These are phyloP conservation scores for Salix koriyanagi DNA, from an alignment of 345 rosid species.

Conservation along the genomic window DNA sequence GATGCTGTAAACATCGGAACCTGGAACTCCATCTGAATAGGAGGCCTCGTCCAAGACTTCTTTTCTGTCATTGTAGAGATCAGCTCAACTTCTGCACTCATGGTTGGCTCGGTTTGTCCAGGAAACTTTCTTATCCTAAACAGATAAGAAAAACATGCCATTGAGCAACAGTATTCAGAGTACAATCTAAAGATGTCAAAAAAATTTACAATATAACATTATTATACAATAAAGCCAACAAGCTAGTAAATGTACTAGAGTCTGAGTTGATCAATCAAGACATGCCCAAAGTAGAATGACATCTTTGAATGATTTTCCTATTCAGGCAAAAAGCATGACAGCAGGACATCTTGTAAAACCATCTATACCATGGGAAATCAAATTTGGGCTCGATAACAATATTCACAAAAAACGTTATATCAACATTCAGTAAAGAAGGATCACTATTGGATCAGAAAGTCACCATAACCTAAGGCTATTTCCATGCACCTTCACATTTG, in stretches of 20 bases:
- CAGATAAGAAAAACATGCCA: neutral
- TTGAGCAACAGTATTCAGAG: neutral
- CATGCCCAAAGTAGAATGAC: neutral
- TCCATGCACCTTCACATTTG: neutral
- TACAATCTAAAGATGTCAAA: neutral
- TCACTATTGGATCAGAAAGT: neutral
- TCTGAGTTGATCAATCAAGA: neutral
- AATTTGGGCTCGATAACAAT: neutral
- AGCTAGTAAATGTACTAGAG: neutral
- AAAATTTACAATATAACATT: neutral
- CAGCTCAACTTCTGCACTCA: conserved; percentile 96
- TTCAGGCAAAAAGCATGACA: neutral
- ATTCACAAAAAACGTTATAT: neutral
- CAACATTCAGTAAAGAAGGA: neutral
- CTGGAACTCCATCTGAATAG: conserved; percentile 99
- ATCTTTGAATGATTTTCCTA: neutral
- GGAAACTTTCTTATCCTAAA: conserved; percentile 94
- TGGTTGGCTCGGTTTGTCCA: conserved; percentile 94
- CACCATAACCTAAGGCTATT: neutral
- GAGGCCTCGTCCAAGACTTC: conserved; percentile 96
- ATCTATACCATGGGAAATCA: neutral
- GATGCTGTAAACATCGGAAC: conserved; percentile 99
- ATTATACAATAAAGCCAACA: neutral
- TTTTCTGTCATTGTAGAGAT: conserved; percentile 92
- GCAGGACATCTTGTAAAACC: neutral